Evolutionary conservation across 2,329 filamentous ascomycete species (phyloP).

Genomic region (Corinectria fuckeliana): DNA sequence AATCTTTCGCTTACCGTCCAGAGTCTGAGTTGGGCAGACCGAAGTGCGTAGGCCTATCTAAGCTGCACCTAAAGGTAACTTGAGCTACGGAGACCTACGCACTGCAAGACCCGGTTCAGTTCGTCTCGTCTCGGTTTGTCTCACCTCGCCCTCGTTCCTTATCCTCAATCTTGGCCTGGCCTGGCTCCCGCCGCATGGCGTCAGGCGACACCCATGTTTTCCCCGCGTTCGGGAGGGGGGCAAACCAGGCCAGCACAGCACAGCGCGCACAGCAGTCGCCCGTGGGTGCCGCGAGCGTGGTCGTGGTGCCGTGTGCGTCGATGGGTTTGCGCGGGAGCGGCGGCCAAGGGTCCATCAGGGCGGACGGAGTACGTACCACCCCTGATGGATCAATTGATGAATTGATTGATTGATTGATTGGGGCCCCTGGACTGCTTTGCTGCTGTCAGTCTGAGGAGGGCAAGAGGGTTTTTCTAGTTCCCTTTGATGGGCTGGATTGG

Average conservation of each 20-base stretch:
- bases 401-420: no score
- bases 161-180: not conserved
- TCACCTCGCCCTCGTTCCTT: not conserved
- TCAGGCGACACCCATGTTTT: conserved; percentile 17
- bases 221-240: conserved; percentile 20
- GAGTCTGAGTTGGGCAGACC: conserved; percentile 7
- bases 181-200: conserved; percentile 11
- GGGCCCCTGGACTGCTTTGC: not conserved
- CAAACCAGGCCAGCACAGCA: conserved; percentile 11
- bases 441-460: conserved; percentile 1
- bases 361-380: not conserved
- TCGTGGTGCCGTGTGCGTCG: not conserved
- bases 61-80: no score
- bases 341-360: conserved; percentile 8
- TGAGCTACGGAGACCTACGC: no score
- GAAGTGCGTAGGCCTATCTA: no score
- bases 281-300: conserved; percentile 14
- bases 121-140: conserved; percentile 9
- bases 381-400: no score
- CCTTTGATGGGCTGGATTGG: not conserved
- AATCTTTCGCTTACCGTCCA: no score
- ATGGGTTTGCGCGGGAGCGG: conserved; percentile 13
- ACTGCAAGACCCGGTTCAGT: not conserved
- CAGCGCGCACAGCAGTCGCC: conserved; percentile 5
- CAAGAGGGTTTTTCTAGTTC: not conserved